A percentile compares a stretch with the other conserved stretches of the same genome.
phyloP scores from a whole-genome alignment of 768 basidiomycete species.

The Auriscalpium orientale region DNA sequence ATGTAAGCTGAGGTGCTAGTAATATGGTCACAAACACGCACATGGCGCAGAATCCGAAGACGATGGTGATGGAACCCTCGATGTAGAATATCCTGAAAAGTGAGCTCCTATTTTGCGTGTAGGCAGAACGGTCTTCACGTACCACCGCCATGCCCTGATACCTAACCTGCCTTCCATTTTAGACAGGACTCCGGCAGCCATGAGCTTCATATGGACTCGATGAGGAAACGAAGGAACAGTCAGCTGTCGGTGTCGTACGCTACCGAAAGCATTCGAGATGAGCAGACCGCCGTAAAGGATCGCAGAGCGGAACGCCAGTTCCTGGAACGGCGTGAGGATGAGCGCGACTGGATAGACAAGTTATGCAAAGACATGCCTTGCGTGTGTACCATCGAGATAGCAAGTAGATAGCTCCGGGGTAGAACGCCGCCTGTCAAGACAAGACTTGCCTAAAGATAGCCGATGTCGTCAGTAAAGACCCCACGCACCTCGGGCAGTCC shows the following conservation, averaged over 20 bases:
- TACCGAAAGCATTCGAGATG: slow-evolving; percentile 61
- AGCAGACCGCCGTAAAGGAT: slow-evolving; percentile 52
- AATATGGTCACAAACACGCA: slow-evolving; percentile 20
- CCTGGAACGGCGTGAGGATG: slow-evolving; percentile 26
- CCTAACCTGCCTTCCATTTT: slow-evolving; percentile 63
- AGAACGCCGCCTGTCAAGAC: slow-evolving; percentile 49
- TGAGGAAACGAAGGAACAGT: background rate
- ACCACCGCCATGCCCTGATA: slow-evolving; percentile 68
- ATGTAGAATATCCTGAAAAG: slow-evolving; percentile 57
- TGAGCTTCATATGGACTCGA: slow-evolving; percentile 32
- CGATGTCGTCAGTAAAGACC: no score
- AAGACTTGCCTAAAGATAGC: no score
- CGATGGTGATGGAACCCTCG: slow-evolving; percentile 61
- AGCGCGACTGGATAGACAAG: no score
- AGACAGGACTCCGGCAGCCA: slow-evolving; percentile 68
- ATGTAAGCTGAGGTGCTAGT: background rate
- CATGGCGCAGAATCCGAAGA: slow-evolving; percentile 48
- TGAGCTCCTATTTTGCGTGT: background rate
- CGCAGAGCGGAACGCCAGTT: slow-evolving; percentile 58
- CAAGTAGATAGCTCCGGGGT: slow-evolving; percentile 45
- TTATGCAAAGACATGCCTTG: slow-evolving; percentile 14
- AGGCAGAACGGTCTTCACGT: slow-evolving; percentile 8
- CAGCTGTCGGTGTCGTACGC: slow-evolving; percentile 29
- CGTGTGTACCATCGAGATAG: slow-evolving; percentile 32
- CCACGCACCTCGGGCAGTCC: slow-evolving; percentile 47